phyloP scores from a whole-genome alignment of 495 filamentous ascomycete genomes.

The Pyrenopolyporus hunteri region DNA sequence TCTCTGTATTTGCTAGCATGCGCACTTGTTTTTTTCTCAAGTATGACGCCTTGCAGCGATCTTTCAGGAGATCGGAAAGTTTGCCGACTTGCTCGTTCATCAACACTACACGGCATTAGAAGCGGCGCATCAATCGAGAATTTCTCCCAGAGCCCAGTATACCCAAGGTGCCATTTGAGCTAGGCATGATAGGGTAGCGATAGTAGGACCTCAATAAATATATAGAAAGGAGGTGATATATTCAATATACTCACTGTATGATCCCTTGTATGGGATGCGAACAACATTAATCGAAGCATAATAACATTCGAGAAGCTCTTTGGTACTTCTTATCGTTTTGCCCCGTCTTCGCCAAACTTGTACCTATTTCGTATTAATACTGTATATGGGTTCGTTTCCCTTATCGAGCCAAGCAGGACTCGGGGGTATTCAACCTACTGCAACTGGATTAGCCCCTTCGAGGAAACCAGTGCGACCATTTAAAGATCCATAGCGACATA shows the following conservation, averaged over 20 bases:
- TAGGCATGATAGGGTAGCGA: no score
- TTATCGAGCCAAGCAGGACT: no score
- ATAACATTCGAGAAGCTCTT: slow-evolving; percentile 60
- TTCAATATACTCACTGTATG: slow-evolving; percentile 45
- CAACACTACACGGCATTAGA: slow-evolving; percentile 38
- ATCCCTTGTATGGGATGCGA: slow-evolving; percentile 56
- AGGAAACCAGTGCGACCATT: no score
- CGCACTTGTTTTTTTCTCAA: slow-evolving; percentile 49
- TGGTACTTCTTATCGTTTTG: slow-evolving; percentile 43
- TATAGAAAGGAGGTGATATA: no score
- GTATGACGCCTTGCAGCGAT: slow-evolving; percentile 47
- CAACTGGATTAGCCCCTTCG: background rate
- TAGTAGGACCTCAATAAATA: no score
- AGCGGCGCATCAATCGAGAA: background rate
- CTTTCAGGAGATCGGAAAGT: slow-evolving; percentile 50
- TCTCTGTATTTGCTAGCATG: slow-evolving; percentile 57
- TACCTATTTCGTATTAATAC: slow-evolving; percentile 21
- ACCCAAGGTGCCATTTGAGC: no score
- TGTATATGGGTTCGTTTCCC: background rate
- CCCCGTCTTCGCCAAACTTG: slow-evolving; percentile 35
- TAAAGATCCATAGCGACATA: no score
- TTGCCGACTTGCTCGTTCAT: slow-evolving; percentile 58
- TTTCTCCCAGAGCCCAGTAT: no score
- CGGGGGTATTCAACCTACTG: slow-evolving; percentile 13
- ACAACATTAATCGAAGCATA: slow-evolving; percentile 61